A percentile compares a stretch with the other conserved stretches of the same genome.
Conservation (phyloP, 1,139 yeast genomes). For the Blastobotrys serpentis region DNA sequence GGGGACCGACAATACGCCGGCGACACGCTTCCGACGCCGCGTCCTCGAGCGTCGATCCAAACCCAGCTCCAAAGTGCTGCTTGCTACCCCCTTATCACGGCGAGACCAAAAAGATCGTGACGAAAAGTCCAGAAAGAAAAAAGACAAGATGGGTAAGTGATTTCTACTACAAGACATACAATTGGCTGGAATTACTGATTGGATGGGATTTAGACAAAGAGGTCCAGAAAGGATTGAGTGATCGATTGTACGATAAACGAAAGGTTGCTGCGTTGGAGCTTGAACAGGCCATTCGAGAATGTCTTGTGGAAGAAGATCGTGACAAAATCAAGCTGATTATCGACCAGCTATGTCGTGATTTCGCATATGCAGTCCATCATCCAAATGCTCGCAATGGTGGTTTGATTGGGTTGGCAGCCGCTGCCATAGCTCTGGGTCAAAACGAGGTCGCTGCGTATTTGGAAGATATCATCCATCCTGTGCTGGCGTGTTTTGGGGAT, state of each 20-base stretch:
- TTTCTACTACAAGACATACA: too few relatives aligned
- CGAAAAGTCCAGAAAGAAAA: neutral
- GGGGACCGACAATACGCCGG: too few relatives aligned
- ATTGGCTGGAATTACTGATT: too few relatives aligned
- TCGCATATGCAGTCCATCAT: conserved; percentile 73
- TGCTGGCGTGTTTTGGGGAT: conserved; percentile 92
- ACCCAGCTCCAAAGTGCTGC: too few relatives aligned
- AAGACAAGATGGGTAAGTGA: conserved; percentile 11
- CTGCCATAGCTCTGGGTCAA: conserved; percentile 74
- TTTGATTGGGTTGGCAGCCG: conserved; percentile 72
- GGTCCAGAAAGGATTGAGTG: conserved; percentile 78
- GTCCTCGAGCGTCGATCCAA: too few relatives aligned
- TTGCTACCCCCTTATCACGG: neutral
- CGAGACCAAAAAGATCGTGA: neutral
- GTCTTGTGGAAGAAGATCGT: conserved; percentile 64
- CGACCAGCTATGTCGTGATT: conserved; percentile 64
- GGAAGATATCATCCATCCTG: conserved; percentile 88
- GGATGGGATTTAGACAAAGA: conserved; percentile 57
- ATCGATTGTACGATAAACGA: conserved; percentile 89
- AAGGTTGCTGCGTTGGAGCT: conserved; percentile 91
- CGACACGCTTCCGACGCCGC: too few relatives aligned
- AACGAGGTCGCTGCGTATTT: conserved; percentile 69
- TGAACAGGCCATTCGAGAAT: conserved; percentile 74
- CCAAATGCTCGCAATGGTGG: conserved; percentile 79
- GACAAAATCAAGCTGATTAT: conserved; percentile 68